Evolutionary conservation across 1,139 yeast species (phyloP), one percentile per base, ranked within the genome.

Genomic region (Taphrina flavorubra): DNA sequence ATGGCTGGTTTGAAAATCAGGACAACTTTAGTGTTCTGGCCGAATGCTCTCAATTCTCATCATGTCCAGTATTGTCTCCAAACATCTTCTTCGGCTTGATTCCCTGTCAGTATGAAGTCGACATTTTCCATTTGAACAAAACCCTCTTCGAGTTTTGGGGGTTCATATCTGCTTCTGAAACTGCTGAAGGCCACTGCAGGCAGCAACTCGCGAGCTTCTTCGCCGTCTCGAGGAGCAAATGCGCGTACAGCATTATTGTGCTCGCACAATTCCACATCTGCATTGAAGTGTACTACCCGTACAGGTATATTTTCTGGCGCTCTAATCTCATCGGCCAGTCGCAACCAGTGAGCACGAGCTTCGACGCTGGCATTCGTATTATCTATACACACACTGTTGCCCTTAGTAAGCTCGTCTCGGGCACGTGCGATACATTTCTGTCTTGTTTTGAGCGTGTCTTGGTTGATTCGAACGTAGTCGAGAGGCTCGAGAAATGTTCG

Each of bases 161-260:
- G 44, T 42, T 68, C 69, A 37, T 42, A 68, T 18, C 68, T 36
- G 18, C 63, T 36, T 18, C 18, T 47, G 58, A 25, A 68, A 11
- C 59, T 46, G 14, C 42, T 44, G 39, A 55, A 68, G 8, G 70
- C 70, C 5, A 68, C 64, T 14, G 40, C 64, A 4, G 70, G 70
- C 2, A 68, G 53, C 20, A 49, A 25, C 18, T 62, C 61, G 20
- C 58, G 55, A n/a, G 37, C 25, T 39, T 61, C 63, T 31, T 68
- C 63, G 18, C 37, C 20, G 18, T 16, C 14, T 6, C 44, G 37
- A 25, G 60, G 58, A 7, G 51, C 56, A 13, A 63, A 56, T 4
- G 67, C 69, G 18, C 69, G 58, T 20, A 69, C 66, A 16, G 65
- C 66, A 55, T 69, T 66, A 53, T 69, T 69, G 63, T 69, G 71